A percentile compares a stretch with the other conserved stretches of the same genome.
phyloP scores from a whole-genome alignment of 148 eudicot species.

The Rhododendron mucronatum region DNA sequence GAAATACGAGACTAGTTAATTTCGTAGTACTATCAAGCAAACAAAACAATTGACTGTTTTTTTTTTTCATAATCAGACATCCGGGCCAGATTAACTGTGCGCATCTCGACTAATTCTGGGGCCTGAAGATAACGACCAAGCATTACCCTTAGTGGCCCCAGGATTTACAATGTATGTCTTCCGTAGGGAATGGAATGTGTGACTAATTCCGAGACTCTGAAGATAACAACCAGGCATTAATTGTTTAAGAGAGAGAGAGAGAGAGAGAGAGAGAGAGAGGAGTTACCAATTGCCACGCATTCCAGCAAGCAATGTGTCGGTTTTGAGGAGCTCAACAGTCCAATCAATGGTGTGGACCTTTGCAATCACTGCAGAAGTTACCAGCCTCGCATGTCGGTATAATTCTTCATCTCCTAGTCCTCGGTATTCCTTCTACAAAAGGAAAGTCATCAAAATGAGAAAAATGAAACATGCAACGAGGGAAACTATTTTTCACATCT shows the following conservation, averaged over 20 bases:
- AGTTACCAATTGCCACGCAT: constrained; percentile 38
- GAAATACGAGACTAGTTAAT: not conserved
- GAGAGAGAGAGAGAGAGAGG: too few species aligned
- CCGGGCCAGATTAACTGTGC: too few species aligned
- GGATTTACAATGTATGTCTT: too few species aligned
- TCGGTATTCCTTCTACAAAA: constrained; percentile 24
- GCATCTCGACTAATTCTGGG: too few species aligned
- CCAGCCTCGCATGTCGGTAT: constrained; percentile 41
- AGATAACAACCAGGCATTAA: too few species aligned
- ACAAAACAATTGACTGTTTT: not conserved
- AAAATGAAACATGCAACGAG: not conserved
- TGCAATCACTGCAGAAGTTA: constrained; percentile 43
- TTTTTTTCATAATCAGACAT: too few species aligned
- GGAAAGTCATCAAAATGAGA: not conserved
- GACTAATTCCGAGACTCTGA: too few species aligned
- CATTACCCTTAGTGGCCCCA: too few species aligned
- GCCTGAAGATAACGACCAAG: too few species aligned
- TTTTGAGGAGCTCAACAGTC: constrained; percentile 47
- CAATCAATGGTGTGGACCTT: constrained; percentile 48
- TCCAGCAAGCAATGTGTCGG: constrained; percentile 30
- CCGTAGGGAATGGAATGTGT: too few species aligned
- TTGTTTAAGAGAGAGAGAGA: too few species aligned
- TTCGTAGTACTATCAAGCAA: not conserved
- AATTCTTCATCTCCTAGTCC: constrained; percentile 31
- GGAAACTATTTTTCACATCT: not conserved